Conservation (phyloP, 2,329 filamentous ascomycete genomes). For the Alternaria sp. region DNA sequence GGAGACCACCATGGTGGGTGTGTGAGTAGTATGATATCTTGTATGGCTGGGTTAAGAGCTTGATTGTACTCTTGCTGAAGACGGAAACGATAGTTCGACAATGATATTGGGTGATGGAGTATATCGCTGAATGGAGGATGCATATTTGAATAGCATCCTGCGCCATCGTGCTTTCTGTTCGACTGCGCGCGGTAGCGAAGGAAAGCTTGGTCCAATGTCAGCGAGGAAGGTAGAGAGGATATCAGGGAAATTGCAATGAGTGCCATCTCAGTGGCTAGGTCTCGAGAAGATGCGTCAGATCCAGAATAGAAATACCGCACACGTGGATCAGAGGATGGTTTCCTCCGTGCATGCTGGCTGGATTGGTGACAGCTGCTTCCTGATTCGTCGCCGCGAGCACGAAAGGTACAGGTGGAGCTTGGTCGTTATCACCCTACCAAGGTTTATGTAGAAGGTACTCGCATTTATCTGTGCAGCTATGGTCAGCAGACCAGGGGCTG, state of each 20-base stretch:
- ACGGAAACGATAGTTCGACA: neutral
- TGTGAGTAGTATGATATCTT: neutral
- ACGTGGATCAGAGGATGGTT: neutral
- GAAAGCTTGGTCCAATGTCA: neutral
- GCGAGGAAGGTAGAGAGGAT: neutral
- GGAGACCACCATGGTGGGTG: neutral
- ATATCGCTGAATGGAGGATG: neutral
- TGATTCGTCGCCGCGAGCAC: neutral
- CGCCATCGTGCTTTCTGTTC: neutral
- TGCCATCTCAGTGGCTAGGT: neutral
- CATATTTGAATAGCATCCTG: neutral
- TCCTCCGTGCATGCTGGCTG: neutral
- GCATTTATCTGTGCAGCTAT: neutral
- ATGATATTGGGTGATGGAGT: neutral
- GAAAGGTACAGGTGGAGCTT: too few relatives aligned
- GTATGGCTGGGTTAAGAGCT: neutral
- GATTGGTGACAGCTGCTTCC: neutral
- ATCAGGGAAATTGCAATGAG: neutral
- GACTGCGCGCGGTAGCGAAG: neutral
- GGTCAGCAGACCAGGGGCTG: neutral
- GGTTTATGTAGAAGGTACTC: rapidly evolving
- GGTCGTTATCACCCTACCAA: neutral
- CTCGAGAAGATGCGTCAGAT: rapidly evolving
- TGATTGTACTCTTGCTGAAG: neutral
- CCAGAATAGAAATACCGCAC: neutral